Base-by-base conservation (phyloP, 1,139 yeast species). In the Protomyces arabidopsidicola region DNA sequence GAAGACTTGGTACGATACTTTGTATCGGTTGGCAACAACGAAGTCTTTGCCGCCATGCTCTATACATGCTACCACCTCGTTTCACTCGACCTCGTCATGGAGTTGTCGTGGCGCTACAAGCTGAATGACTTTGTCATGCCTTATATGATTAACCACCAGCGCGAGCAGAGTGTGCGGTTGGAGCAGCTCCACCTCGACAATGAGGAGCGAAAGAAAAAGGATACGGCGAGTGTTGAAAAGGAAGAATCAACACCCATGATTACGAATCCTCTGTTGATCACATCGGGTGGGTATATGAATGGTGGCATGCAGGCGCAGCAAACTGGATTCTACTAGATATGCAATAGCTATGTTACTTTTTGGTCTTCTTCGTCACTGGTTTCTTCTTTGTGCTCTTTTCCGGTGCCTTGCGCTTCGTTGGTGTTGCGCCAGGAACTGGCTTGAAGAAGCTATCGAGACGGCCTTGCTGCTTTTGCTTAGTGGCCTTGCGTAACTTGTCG, bases 11-110 rank as follows among this genome's bases (percentile, higher is more conserved):
- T 93, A 74, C 84, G 87, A 67, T 95, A 93, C 79, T 93, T 93
- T 76, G 98, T 95, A 67, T 98, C 91, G 73, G 90, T 96, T 56
- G 98, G 97, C 72, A 93, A 93, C 79, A 90, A 87, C 76, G 98
- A 93, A 79, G 90, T 97, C 72, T 89, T 90, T 74, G 89, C 90
- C 71, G 98, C 97, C 10, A 83, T 91, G 68, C 81, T 95, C 72
- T 95, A 87, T 77, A 80, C 91, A 5, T 88, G 95, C 72, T 95
- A 93, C 75, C 90, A 88, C 65, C 80, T 85, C 72, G 81, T 93
- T 69, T 84, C 85, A 65, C 84, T 84, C 69, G 98, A 93, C 73
- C 86, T 87, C 71, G 97, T 93, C 34, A 78, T 87, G 71, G 98
- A 93, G 76, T 78, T 90, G 70, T 82, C 96, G 52, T 93, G 98